Conservation (phyloP, 768 basidiomycete genomes). For the Macrocybe gigantea region DNA sequence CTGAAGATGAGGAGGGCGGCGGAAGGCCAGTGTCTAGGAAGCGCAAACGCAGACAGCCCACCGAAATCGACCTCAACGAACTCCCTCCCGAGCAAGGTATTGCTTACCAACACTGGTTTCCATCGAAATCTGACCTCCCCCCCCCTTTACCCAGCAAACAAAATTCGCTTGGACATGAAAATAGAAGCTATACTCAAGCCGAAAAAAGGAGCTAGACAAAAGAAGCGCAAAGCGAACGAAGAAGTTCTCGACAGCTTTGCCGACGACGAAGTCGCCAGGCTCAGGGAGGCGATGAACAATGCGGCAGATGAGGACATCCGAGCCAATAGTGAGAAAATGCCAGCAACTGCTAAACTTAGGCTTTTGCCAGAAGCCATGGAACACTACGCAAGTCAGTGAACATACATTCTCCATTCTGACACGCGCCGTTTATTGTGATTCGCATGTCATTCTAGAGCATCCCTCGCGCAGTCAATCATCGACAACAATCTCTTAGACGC, state of each 20-base stretch:
- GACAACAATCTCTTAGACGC: constrained; percentile 94
- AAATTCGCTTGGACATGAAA: constrained; percentile 72
- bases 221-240: constrained; percentile 73
- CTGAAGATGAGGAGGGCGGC: too few relatives aligned
- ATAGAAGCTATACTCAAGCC: constrained; percentile 85
- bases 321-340: constrained; percentile 72
- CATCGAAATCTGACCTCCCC: not conserved
- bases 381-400: constrained; percentile 83
- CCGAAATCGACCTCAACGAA: constrained; percentile 34
- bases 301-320: constrained; percentile 84
- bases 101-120: constrained; percentile 8
- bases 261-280: constrained; percentile 85
- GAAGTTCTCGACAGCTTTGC: constrained; percentile 82
- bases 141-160: constrained; percentile 46
- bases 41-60: not conserved
- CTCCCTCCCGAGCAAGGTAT: constrained; percentile 76
- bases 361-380: constrained; percentile 90
- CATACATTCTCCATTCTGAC: constrained; percentile 3
- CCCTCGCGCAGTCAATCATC: constrained; percentile 86
- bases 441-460: constrained; percentile 42
- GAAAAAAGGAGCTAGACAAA: constrained; percentile 60
- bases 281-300: constrained; percentile 82
- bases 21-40: not conserved
- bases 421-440: constrained; percentile 8
- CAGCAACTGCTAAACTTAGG: constrained; percentile 79